Evolutionary conservation across 129 eudicot species (phyloP).

Genomic region (Tagetes patula): DNA sequence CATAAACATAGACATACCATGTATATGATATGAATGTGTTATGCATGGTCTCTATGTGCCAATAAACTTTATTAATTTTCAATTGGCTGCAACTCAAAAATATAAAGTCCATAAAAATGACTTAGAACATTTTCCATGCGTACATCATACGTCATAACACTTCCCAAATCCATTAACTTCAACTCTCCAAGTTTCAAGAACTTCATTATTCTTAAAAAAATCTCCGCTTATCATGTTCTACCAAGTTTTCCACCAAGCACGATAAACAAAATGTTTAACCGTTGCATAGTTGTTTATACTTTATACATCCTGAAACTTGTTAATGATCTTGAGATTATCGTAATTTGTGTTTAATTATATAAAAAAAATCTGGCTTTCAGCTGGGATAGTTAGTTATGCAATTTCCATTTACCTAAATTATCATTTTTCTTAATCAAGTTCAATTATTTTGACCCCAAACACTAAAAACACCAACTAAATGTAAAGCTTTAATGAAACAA

Average conservation of each 20-base stretch:
- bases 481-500: neutral
- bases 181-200: neutral
- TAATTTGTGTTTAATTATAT: neutral
- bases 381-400: neutral
- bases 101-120: neutral
- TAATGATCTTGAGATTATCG: slow-evolving; percentile 10
- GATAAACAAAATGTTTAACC: neutral
- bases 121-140: neutral
- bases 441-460: neutral
- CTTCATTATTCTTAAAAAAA: neutral
- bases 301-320: slow-evolving; percentile 1
- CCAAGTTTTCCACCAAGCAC: slow-evolving; percentile 12
- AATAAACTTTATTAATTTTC: neutral
- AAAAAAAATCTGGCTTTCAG: neutral
- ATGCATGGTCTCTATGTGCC: neutral
- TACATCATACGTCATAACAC: neutral
- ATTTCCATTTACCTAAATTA: neutral
- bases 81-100: neutral
- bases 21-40: neutral
- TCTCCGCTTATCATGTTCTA: slow-evolving; percentile 1
- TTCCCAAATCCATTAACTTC: neutral
- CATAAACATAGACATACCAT: neutral
- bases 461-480: neutral
- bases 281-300: slow-evolving; percentile 4
- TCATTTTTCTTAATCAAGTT: neutral